Evolutionary conservation across 805 yeast species (phyloP).

Genomic region (Wickerhamiella sorbophila): DNA sequence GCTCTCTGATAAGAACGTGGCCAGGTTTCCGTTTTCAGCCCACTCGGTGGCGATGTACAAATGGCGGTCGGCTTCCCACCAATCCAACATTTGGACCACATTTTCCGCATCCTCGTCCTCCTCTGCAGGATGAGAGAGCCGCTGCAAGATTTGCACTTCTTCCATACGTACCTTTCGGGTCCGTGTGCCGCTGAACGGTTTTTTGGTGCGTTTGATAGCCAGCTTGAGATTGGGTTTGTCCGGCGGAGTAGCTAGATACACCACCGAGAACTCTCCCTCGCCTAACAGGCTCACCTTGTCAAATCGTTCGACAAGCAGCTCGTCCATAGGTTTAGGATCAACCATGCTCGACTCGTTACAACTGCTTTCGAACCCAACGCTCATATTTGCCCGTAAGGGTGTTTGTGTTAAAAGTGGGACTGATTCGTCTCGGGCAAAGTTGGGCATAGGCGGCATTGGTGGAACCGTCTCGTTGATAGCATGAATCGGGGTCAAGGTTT

Average conservation of each 20-base stretch:
- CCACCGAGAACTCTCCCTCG: constrained; percentile 79
- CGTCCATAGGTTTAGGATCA: constrained; percentile 7
- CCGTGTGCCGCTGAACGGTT: constrained; percentile 39
- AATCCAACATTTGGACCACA: constrained; percentile 63
- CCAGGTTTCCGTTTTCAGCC: constrained; percentile 89
- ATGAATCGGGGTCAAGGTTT: constrained; percentile 1
- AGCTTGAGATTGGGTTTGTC: constrained; percentile 28
- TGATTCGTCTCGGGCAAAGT: not conserved
- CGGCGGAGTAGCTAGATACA: constrained; percentile 45
- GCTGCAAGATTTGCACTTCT: constrained; percentile 53
- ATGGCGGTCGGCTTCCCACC: constrained; percentile 63
- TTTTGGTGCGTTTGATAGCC: constrained; percentile 80
- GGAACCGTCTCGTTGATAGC: not conserved
- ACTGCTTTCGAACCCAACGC: not conserved
- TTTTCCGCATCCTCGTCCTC: constrained; percentile 58
- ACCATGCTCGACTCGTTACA: not conserved
- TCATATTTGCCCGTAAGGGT: not conserved
- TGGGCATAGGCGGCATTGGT: not conserved
- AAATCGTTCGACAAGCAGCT: constrained; percentile 33
- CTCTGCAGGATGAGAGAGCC: constrained; percentile 12
- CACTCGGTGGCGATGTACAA: constrained; percentile 87
- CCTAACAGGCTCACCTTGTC: constrained; percentile 63
- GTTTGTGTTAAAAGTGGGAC: not conserved
- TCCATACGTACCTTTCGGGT: constrained; percentile 50
- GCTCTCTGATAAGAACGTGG: constrained; percentile 61